phyloP scores from a whole-genome alignment of 2,329 filamentous ascomycete species.

The Sordariomycetes sp. region DNA sequence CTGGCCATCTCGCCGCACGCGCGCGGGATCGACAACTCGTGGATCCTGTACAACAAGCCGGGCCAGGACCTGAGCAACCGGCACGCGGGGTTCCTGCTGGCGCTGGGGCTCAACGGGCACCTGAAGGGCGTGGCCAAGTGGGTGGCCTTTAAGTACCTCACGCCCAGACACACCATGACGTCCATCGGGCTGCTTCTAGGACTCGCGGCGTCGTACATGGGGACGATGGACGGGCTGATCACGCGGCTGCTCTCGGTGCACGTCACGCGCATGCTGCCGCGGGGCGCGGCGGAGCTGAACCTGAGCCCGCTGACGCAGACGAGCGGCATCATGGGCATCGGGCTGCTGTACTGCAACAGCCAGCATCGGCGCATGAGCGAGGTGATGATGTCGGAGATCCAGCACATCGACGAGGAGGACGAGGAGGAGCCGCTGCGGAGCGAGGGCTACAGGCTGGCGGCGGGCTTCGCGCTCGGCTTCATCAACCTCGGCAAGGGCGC shows the following conservation, averaged over 20 bases:
- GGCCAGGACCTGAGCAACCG: conserved; percentile 77
- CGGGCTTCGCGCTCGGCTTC: conserved; percentile 84
- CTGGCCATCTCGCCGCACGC: conserved; percentile 82
- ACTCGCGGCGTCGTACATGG: conserved; percentile 84
- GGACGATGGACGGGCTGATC: conserved; percentile 94
- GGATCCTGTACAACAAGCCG: conserved; percentile 98
- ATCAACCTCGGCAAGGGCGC: conserved; percentile 91
- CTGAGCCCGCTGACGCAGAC: conserved; percentile 89
- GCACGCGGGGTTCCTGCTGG: conserved; percentile 90
- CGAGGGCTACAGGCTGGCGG: conserved; percentile 91
- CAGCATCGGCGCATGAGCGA: conserved; percentile 98
- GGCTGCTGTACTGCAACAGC: conserved; percentile 84
- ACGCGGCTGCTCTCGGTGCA: conserved; percentile 91
- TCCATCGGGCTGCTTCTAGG: conserved; percentile 91
- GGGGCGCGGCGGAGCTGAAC: conserved; percentile 88
- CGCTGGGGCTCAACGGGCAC: conserved; percentile 87
- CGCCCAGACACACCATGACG: conserved; percentile 98
- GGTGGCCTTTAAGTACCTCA: conserved; percentile 98
- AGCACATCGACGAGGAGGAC: conserved; percentile 68
- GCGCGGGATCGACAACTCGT: conserved; percentile 92
- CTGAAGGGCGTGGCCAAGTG: conserved; percentile 92
- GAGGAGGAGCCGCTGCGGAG: conserved; percentile 81
- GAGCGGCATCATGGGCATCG: conserved; percentile 94
- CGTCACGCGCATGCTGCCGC: conserved; percentile 86
- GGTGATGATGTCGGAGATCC: conserved; percentile 96